Conservation (phyloP, 2,329 filamentous ascomycete species). For the Aureobasidium melanogenum region DNA sequence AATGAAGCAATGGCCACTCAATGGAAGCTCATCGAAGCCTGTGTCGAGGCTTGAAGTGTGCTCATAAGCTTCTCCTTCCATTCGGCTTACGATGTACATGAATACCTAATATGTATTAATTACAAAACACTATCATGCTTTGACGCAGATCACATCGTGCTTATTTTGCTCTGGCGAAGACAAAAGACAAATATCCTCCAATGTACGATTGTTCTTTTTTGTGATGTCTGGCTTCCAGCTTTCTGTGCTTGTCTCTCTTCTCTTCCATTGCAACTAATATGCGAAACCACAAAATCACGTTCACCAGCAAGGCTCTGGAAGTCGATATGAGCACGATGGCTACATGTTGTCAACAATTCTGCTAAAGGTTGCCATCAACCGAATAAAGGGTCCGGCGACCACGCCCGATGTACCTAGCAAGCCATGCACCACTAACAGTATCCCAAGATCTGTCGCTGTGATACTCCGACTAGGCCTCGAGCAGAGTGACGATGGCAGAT, state of each 20-base stretch:
- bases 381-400: no score
- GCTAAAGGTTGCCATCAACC: no score
- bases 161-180: no score
- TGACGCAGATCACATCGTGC: no score
- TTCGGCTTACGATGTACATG: background rate
- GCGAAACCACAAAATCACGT: no score
- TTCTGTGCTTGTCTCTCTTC: no score
- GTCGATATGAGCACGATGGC: no score
- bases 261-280: no score
- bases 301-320: no score
- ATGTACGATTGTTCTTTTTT: background rate
- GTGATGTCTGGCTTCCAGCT: no score
- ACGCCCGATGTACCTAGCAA: background rate
- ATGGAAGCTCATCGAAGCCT: conserved; percentile 33
- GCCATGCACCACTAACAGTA: background rate
- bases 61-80: background rate
- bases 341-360: background rate
- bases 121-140: background rate
- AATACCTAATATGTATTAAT: background rate
- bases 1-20: conserved; percentile 24
- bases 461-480: background rate
- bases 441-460: background rate
- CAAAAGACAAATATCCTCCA: background rate
- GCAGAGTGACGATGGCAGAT: background rate
- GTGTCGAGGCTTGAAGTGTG: conserved; percentile 17